These are phyloP conservation scores for Dactylonectria macrodidyma DNA, from an alignment of 2,329 filamentous ascomycete species.

Conservation along the genomic window DNA sequence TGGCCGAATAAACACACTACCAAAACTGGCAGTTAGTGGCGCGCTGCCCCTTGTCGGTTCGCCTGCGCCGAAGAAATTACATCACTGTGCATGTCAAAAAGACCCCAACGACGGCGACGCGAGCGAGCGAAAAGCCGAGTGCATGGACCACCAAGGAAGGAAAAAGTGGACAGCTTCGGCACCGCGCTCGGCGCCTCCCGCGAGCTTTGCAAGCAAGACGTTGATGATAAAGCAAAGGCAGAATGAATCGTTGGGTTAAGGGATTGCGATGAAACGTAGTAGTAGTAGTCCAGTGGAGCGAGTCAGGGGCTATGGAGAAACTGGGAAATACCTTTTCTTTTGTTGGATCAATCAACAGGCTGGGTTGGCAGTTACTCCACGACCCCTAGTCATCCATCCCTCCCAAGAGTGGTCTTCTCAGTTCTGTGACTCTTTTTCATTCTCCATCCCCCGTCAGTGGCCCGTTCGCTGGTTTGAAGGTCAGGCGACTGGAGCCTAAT, in stretches of 20 bases:
- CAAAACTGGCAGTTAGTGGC: not conserved
- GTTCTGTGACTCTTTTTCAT: not conserved
- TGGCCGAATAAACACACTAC: not conserved
- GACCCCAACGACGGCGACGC: not conserved
- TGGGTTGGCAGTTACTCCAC: too few relatives aligned
- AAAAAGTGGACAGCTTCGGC: slow-evolving; percentile 21
- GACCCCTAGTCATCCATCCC: too few relatives aligned
- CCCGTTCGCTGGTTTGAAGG: not conserved
- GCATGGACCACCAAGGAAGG: too few relatives aligned
- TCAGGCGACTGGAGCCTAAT: slow-evolving; percentile 39
- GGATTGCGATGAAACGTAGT: not conserved
- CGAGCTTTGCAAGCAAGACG: not conserved
- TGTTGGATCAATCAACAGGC: not conserved
- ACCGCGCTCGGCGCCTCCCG: slow-evolving; percentile 36
- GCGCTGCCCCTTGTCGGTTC: slow-evolving; percentile 4
- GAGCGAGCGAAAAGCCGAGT: not conserved
- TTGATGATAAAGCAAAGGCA: slow-evolving; percentile 5
- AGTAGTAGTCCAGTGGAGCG: not conserved
- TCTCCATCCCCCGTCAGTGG: not conserved
- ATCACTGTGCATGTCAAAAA: slow-evolving; percentile 40
- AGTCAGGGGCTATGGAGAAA: not conserved
- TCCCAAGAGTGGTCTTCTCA: not conserved
- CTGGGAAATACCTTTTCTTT: not conserved
- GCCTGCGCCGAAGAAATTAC: slow-evolving; percentile 42
- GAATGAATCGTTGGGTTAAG: too few relatives aligned